Evolutionary conservation across 495 filamentous ascomycete genomes (phyloP).

Genomic region (Penicillium lagena): DNA sequence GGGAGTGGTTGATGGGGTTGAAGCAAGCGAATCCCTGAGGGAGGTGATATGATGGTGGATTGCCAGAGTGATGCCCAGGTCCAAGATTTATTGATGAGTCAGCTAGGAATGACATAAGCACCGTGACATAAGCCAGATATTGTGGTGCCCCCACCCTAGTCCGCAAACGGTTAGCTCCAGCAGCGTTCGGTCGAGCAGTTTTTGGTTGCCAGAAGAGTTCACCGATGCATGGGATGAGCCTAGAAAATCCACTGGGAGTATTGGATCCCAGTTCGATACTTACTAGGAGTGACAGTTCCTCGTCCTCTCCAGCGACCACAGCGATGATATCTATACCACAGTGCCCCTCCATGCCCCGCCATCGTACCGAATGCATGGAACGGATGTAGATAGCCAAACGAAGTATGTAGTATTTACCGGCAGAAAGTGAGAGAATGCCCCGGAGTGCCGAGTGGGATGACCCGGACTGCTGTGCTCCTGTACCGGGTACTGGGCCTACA

Average conservation of each 20-base stretch:
- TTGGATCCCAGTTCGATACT: no score
- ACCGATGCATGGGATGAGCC: slow-evolving; percentile 19
- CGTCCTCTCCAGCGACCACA: no score
- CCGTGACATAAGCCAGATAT: neutral
- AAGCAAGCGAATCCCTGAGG: no score
- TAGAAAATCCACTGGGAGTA: neutral
- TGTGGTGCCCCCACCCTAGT: slow-evolving; percentile 19
- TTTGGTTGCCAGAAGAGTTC: slow-evolving; percentile 24
- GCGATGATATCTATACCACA: slow-evolving; percentile 10
- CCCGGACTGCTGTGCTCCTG: slow-evolving; percentile 42
- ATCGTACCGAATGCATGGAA: neutral
- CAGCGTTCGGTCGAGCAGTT: slow-evolving; percentile 18
- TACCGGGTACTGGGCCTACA: slow-evolving; percentile 22
- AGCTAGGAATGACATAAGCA: neutral
- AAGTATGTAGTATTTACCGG: slow-evolving; percentile 12
- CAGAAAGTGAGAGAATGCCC: slow-evolving; percentile 5
- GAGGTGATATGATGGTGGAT: no score
- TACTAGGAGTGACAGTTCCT: no score
- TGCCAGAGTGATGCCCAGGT: no score
- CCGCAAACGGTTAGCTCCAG: slow-evolving; percentile 9
- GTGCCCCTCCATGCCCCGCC: slow-evolving; percentile 17
- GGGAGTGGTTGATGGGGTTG: neutral
- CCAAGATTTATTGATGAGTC: neutral
- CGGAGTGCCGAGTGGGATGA: slow-evolving; percentile 20
- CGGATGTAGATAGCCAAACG: neutral